Evolutionary conservation across 1,139 yeast species (phyloP), one percentile per base, ranked within the genome.

Genomic region (Pneumocystis murina): DNA sequence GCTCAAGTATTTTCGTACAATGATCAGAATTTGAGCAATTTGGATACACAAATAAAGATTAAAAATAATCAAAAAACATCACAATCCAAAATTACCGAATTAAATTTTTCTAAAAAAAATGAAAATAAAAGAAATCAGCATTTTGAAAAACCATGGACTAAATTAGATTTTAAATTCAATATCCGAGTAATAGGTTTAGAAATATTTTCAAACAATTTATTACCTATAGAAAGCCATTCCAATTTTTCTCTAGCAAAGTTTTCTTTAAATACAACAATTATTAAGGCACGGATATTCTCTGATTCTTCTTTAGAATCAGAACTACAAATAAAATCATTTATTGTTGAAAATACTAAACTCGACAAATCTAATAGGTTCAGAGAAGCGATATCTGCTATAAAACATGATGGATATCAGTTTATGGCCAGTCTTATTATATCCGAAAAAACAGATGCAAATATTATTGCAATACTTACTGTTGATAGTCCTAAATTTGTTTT

Each of bases 401-500:
- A 78, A 2, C 82, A 83, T 58, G 83, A 81, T 1, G 83, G 82
- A 40, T 79, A 87, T 70, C 98, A 92, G 71, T 86, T 94, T 68
- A 77, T 82, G 75, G 83, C 87, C 2, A 78, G 80, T 36, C 70
- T 80, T 0, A 70, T 73, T 12, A 74, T 78, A 0, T 75, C 84
- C 0, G 79, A 77, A 36, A 79, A 81, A 1, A 73, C 75, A 0
- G 71, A 75, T 0, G 78, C 79, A 65, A 75, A 79, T 55, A 77
- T 82, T 4, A 81, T 85, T 58, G 74, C 82, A 1, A 79, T 85
- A 70, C 73, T 87, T 12, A 83, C 89, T 0, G 80, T 91, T 14
- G 95, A 90, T 68, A 86, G 85, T 67, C 97, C 97, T 0, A 82
- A 80, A 66, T 80, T 87, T 24, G 84, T 92, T 62, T 74, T 92